Conservation (phyloP, 2,329 filamentous ascomycete genomes). For the Venturia carpophila region DNA sequence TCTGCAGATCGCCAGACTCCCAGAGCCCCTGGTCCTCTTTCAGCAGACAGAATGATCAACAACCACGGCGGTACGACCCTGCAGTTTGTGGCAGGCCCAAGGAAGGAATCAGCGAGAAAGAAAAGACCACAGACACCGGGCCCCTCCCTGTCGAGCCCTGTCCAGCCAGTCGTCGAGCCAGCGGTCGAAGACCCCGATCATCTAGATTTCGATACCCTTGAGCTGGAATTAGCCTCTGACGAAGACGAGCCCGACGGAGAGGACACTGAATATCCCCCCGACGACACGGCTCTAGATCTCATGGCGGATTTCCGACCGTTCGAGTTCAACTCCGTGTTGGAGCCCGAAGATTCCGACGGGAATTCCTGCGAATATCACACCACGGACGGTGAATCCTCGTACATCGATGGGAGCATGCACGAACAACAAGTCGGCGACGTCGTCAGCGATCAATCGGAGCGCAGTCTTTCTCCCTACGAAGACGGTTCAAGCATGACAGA, state of each 20-base stretch:
- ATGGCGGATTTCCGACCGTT: no score
- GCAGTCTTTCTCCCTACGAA: background rate
- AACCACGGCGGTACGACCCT: background rate
- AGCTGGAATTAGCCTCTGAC: background rate
- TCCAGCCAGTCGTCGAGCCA: background rate
- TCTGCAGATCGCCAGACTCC: background rate
- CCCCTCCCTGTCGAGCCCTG: background rate
- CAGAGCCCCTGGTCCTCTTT: background rate
- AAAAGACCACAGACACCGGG: background rate
- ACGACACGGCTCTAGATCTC: no score
- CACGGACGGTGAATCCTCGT: no score
- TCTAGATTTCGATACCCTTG: background rate
- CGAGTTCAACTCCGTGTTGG: no score
- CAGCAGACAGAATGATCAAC: background rate
- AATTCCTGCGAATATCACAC: no score
- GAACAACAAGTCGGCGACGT: no score
- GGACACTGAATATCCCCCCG: background rate
- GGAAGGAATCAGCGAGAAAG: background rate
- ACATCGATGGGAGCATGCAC: no score
- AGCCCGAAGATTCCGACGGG: no score
- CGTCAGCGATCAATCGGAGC: background rate
- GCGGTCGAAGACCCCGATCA: background rate
- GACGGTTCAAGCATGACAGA: background rate
- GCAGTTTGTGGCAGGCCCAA: background rate
- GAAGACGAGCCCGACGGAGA: background rate